phyloP scores from a whole-genome alignment of 805 yeast genomes.

The Cyberlindnera misumaiensis region DNA sequence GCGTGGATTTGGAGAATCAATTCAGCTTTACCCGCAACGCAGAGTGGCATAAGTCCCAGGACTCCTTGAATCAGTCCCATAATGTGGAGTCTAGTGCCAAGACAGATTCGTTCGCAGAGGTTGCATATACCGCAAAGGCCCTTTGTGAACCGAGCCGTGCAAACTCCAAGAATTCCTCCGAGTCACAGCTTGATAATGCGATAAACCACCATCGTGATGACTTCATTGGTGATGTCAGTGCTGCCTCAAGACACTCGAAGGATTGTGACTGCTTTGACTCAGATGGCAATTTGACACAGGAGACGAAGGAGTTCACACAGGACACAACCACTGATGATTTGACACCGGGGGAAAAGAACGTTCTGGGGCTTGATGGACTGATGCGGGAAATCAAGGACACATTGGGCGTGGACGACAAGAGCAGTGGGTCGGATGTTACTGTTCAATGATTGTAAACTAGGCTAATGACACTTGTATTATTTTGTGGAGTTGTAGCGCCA shows the following conservation, averaged over 20 bases:
- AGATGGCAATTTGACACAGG: slow-evolving; percentile 12
- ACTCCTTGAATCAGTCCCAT: slow-evolving; percentile 11
- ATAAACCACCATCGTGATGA: slow-evolving; percentile 16
- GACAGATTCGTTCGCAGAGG: slow-evolving; percentile 16
- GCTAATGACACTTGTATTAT: neutral
- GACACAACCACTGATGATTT: neutral
- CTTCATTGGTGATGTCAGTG: slow-evolving; percentile 13
- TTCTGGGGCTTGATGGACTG: slow-evolving; percentile 14
- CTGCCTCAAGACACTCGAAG: slow-evolving; percentile 4
- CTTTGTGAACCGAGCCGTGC: slow-evolving; percentile 7
- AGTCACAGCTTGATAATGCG: slow-evolving; percentile 3
- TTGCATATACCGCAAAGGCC: slow-evolving; percentile 19
- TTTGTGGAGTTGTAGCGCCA: no score
- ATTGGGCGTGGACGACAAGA: slow-evolving; percentile 5
- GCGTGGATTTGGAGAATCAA: neutral
- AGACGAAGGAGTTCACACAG: slow-evolving; percentile 9
- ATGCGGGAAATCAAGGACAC: slow-evolving; percentile 21
- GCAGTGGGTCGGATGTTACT: neutral
- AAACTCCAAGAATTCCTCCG: slow-evolving; percentile 2
- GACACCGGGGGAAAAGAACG: slow-evolving; percentile 1
- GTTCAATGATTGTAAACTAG: neutral
- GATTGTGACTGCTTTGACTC: slow-evolving; percentile 10
- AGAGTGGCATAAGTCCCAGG: neutral
- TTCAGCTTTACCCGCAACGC: neutral
- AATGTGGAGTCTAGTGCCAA: neutral